Evolutionary conservation across 176 grass and related monocot genomes (phyloP).

Genomic region (Hyparrhenia diplandra): DNA sequence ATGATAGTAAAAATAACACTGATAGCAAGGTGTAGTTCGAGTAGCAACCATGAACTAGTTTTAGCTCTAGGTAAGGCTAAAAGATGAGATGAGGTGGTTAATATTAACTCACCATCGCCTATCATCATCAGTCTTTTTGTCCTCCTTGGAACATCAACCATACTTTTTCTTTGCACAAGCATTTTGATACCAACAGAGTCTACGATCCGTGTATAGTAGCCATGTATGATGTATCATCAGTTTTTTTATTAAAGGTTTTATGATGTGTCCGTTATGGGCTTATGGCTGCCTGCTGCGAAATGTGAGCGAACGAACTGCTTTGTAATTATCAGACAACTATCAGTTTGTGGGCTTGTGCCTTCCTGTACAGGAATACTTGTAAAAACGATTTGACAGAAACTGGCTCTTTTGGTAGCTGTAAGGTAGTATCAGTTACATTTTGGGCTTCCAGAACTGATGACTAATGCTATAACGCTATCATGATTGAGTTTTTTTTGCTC

Average conservation of each 20-base stretch:
- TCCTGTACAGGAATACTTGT: neutral
- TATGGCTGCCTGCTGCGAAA: neutral
- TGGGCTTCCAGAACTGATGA: neutral
- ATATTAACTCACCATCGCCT: neutral
- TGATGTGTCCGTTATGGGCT: neutral
- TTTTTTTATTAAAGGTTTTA: neutral
- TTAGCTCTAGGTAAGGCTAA: neutral
- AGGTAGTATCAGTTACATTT: neutral
- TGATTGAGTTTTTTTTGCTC: no score
- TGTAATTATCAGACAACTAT: neutral
- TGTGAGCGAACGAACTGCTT: neutral
- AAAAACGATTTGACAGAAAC: neutral
- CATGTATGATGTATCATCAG: neutral
- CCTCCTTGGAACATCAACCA: neutral
- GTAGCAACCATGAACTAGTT: neutral
- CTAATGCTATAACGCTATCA: no score
- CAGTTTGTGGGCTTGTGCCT: neutral
- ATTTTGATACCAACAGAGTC: neutral
- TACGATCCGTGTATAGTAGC: neutral
- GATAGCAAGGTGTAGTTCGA: slow-evolving; percentile 19
- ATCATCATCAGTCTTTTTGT: neutral
- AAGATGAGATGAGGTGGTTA: neutral
- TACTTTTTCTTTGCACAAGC: neutral
- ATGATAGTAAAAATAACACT: neutral
- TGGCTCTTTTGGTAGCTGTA: neutral